Evolutionary conservation across 140 eudicot species (phyloP).

Genomic region (Ambrosia hybrid): DNA sequence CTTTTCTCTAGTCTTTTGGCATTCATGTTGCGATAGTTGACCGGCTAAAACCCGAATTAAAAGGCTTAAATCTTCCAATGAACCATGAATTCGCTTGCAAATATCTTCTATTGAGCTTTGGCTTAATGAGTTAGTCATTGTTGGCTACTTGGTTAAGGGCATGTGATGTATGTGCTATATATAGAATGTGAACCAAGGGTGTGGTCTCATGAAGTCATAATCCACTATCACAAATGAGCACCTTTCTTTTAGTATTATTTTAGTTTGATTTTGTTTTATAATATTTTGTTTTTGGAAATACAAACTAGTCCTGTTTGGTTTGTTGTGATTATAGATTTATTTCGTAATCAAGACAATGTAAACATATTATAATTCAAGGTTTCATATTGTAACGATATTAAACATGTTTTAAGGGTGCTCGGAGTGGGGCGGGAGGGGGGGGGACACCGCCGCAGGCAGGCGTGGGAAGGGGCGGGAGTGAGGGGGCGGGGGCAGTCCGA

Average conservation of each 20-base stretch:
- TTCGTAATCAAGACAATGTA: background rate
- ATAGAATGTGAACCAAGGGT: constrained; percentile 50
- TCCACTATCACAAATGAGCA: constrained; percentile 27
- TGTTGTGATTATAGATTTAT: background rate
- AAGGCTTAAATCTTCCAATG: constrained; percentile 34
- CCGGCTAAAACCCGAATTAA: constrained; percentile 31
- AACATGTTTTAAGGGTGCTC: too few species aligned
- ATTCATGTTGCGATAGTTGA: constrained; percentile 31
- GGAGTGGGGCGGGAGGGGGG: too few species aligned
- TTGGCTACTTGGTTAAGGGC: constrained; percentile 26
- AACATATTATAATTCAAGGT: too few species aligned
- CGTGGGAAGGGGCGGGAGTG: too few species aligned
- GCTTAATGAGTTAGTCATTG: constrained; percentile 34
- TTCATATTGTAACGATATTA: too few species aligned
- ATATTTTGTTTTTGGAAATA: background rate
- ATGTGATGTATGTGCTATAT: constrained; percentile 21
- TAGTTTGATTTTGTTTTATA: background rate
- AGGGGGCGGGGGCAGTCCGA: too few species aligned
- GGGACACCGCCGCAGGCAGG: too few species aligned
- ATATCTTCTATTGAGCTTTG: constrained; percentile 46
- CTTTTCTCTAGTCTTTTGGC: constrained; percentile 47
- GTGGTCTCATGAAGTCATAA: constrained; percentile 28
- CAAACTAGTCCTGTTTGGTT: background rate
- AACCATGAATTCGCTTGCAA: constrained; percentile 58
- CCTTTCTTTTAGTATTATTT: constrained; percentile 21